Base-by-base conservation (phyloP, 495 filamentous ascomycete species). In the Hypoxylon fragiforme region DNA sequence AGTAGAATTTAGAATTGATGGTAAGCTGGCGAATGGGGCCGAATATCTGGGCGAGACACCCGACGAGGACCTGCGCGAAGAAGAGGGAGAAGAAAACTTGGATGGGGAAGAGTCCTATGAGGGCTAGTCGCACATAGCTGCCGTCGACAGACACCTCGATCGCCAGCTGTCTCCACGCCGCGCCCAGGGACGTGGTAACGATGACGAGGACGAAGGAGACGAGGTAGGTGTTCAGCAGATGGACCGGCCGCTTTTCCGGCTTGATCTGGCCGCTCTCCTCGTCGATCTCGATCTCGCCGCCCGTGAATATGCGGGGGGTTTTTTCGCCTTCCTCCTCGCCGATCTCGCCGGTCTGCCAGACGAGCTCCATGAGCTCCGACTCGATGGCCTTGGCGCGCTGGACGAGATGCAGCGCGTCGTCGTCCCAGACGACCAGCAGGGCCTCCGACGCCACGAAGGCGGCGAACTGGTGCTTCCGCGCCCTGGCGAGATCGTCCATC, bases 71-170 rank as follows among this genome's bases (percentile, higher is more conserved):
- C 69, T 89, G 85, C 13, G 72, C 83, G 62, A 89, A 89, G 71
- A 89, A 89, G 60, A 91, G 73, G 12, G 87, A 88, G 72, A 91
- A 90, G 75, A 90, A 91, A 45, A 90, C 77, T 66, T 90, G 87
- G 13, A 90, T 73, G 3, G 87, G 88, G 43, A 81, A 77, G 18
- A 90, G 64, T 0, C 72, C 76, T 2, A 88, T 54, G 45, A 91
- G 81, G 14, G 77, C 81, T 18, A 90, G 62, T 1, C 88, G 82
- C 14, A 76, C 45, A 49, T 78, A 87, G 56, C 69, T 79, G 22
- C 73, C 67, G 61, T 91, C 87, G 36, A 87, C 83, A 8, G 77
- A 77, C 14, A 81, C 73, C 70, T 89, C 85, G 49, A 86, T 82
- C 13, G 81, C 85, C 46, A 91, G 74, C 62, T 81, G 76, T 16